Evolutionary conservation across 768 basidiomycete genomes (phyloP).

Genomic region (Leccinum olivaceopallidum): DNA sequence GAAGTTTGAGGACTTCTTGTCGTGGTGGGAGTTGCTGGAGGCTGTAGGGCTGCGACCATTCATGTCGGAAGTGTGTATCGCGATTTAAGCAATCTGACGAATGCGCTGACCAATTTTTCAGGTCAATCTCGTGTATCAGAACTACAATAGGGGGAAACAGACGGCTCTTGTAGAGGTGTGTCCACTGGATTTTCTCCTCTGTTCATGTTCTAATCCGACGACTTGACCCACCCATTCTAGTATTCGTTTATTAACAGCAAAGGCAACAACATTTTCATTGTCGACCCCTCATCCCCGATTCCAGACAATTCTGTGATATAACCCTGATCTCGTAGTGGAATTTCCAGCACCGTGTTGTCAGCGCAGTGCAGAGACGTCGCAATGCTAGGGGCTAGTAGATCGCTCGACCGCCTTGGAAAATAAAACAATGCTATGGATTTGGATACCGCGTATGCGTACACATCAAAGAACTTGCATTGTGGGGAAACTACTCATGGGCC

Average conservation of each 20-base stretch:
- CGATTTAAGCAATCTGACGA: not conserved
- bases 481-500: not conserved
- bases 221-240: slow-evolving; percentile 26
- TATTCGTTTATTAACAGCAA: slow-evolving; percentile 58
- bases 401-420: slow-evolving; percentile 1
- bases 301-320: slow-evolving; percentile 18
- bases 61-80: slow-evolving; percentile 39
- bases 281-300: slow-evolving; percentile 15
- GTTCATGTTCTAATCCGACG: not conserved
- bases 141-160: slow-evolving; percentile 48
- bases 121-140: slow-evolving; percentile 60
- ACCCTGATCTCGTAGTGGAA: not conserved
- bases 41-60: slow-evolving; percentile 48
- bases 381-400: not conserved
- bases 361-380: slow-evolving; percentile 2
- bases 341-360: slow-evolving; percentile 5
- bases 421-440: slow-evolving; percentile 21
- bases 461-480: slow-evolving; percentile 3
- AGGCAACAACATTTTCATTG: slow-evolving; percentile 49
- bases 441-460: slow-evolving; percentile 17
- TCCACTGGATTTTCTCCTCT: not conserved
- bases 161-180: slow-evolving; percentile 53
- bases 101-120: slow-evolving; percentile 22
- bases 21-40: slow-evolving; percentile 51
- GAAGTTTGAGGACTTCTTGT: slow-evolving; percentile 37